Evolutionary conservation across 169 alveolate species (phyloP), one percentile per base, ranked within the genome.

Genomic region (Cryptosporidium viatorum): DNA sequence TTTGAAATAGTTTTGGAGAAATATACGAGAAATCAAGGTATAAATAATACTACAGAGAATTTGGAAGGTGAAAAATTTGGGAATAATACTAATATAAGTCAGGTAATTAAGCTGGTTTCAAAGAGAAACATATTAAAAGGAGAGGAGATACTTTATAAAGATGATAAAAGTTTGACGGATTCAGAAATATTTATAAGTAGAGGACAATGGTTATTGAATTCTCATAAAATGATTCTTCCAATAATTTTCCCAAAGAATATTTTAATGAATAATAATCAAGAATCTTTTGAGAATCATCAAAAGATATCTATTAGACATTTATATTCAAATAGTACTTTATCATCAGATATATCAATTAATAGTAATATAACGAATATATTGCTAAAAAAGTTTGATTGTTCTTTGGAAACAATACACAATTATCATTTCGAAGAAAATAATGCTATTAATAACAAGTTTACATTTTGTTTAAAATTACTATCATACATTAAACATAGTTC

Each of bases 171-270:
- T 41, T 62, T 62, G 35, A 80, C 89, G 0, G 89, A 80, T 65
- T 59, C 89, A 29, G 89, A 80, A 62, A 65, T 80, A 18, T 80
- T 62, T 50, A 65, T 80, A 21, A 59, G 26, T 59, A 59, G 89
- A 37, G 89, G 89, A 37, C 75, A 62, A 7, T 80, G 89, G 89
- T 29, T 80, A 39, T 16, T 67, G 23, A 59, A 59, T 21, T 65
- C 89, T 26, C 89, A 80, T 39, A 80, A 65, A 39, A 80, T 80
- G 89, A 65, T 80, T 14, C 73, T 80, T 39, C 89, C 89, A 33
- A 37, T 80, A 16, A 18, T 65, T 31, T 80, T 62, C 12, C 89
- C 89, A 2, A 10, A 16, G 14, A 45, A 35, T 16, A 59, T 80
- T 41, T 65, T 80, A 7, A 43, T 26, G 14, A 33, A 71, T 51